Percentiles rank a stretch among this genome's conserved stretches.
These are phyloP conservation scores for Paramyrothecium roridum DNA, from an alignment of 2,329 filamentous ascomycete genomes.

Conservation along the genomic window DNA sequence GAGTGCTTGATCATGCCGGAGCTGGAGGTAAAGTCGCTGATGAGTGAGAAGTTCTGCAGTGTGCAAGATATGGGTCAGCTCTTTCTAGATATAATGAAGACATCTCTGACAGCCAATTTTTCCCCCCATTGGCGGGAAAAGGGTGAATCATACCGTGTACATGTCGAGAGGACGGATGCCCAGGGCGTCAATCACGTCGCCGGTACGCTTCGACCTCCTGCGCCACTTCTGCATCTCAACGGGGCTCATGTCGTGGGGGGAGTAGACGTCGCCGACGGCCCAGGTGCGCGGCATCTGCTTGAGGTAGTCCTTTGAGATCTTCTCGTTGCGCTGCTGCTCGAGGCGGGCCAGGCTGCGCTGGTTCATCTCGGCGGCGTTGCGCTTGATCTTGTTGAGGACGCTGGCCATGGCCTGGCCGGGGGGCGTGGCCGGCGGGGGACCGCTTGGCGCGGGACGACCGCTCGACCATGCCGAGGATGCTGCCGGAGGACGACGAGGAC, in stretches of 20 bases:
- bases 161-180: slow-evolving; percentile 77
- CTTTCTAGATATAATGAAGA: neutral
- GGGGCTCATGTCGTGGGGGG: slow-evolving; percentile 80
- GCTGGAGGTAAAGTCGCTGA: slow-evolving; percentile 82
- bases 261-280: slow-evolving; percentile 79
- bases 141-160: slow-evolving; percentile 66
- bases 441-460: neutral
- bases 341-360: slow-evolving; percentile 28
- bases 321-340: slow-evolving; percentile 34
- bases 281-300: slow-evolving; percentile 68
- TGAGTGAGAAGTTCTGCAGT: slow-evolving; percentile 81
- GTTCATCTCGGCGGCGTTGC: slow-evolving; percentile 12
- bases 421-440: neutral
- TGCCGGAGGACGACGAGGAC: slow-evolving; percentile 9
- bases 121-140: neutral
- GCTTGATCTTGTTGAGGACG: slow-evolving; percentile 22
- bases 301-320: slow-evolving; percentile 50
- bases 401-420: slow-evolving; percentile 4
- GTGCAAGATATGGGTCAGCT: slow-evolving; percentile 4
- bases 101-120: neutral
- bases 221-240: slow-evolving; percentile 81
- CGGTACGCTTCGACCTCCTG: slow-evolving; percentile 50
- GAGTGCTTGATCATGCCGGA: slow-evolving; percentile 82
- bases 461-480: slow-evolving; percentile 14
- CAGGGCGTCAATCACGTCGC: slow-evolving; percentile 76